These are phyloP conservation scores for Plectosphaerella sp. DNA, from an alignment of 2,329 filamentous ascomycete genomes.

Conservation along the genomic window DNA sequence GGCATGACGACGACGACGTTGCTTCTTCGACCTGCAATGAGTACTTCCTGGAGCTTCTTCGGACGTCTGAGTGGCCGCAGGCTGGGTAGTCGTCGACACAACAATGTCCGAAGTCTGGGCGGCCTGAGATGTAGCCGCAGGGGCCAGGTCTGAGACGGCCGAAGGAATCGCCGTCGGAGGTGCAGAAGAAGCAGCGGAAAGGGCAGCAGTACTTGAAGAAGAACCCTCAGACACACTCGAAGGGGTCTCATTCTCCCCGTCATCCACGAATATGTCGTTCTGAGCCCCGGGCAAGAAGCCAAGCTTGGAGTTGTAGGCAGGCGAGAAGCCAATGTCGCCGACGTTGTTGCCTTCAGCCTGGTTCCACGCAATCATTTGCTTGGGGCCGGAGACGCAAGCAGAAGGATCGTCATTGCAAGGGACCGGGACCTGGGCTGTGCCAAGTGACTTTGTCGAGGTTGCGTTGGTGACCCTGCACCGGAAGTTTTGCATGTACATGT, in stretches of 20 bases:
- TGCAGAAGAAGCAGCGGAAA: no score
- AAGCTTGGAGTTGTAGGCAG: conserved; percentile 27
- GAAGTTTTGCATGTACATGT: conserved; percentile 42
- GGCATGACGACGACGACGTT: no score
- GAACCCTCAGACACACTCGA: no score
- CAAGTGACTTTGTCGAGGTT: conserved; percentile 33
- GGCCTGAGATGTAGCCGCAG: no score
- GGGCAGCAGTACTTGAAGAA: no score
- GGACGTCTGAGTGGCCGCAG: no score
- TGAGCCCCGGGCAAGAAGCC: conserved; percentile 26
- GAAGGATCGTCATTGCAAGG: conserved; percentile 35
- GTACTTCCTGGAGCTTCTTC: no score
- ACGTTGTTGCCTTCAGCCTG: conserved; percentile 30
- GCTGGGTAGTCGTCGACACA: no score
- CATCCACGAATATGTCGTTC: conserved; percentile 20
- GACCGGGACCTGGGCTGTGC: conserved; percentile 31
- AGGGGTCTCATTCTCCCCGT: not conserved
- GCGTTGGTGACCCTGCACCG: conserved; percentile 42
- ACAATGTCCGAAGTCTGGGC: no score
- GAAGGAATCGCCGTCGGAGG: no score
- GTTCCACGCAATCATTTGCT: conserved; percentile 47
- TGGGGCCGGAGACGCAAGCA: conserved; percentile 40
- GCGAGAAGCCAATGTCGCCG: conserved; percentile 18
- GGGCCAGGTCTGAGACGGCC: no score
- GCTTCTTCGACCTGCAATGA: no score